Evolutionary conservation across 495 filamentous ascomycete species (phyloP), one percentile per base, ranked within the genome.

Genomic region (Xylaria flabelliformis): DNA sequence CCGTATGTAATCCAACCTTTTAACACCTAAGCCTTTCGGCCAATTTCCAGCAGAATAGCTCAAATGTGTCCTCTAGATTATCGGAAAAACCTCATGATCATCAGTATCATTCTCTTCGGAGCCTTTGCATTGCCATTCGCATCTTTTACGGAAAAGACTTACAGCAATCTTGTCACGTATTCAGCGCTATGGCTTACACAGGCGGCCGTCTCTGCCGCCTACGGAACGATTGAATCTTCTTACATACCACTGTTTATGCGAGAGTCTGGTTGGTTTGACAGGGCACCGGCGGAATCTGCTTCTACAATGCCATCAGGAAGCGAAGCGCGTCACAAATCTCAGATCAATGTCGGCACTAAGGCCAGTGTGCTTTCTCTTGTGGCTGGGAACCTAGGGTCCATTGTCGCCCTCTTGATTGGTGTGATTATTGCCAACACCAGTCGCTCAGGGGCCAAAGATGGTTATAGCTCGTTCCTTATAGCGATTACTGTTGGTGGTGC

Each of bases 191-290:
- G 69, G 55, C 62, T 65, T 24, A 63, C 69, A 13, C 21, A 75
- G 61, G 55, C 64, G n/a, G 71, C 67, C 12, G 74, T 75, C 1
- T 72, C 72, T 32, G 75, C 74, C 17, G 75, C 74, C 21, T 77
- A 77, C 34, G 63, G 64, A 26, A 64, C 74, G 13, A 73, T 75
- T 36, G 75, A 77, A 63, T 66, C 74, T 2, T 77, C 75, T 46
- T 77, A 77, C 36, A 73, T 77, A n/a, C 75, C 75, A 12, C 72
- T 77, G 19, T 77, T 77, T 53, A 77, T 77, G 75, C 74, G 75
- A 2, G 72, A 74, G 7, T 59, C 70, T 12, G 75, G 75, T n/a
- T 77, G 74, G 75, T 75, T 69, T 44, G 68, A 69, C 42, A 56
- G 51, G 48, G 9, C 32, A 7, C 15, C 34, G 15, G 9, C 55